These are phyloP conservation scores for Aspergillus luchuensis DNA, from an alignment of 2,329 filamentous ascomycete genomes.

Conservation along the genomic window DNA sequence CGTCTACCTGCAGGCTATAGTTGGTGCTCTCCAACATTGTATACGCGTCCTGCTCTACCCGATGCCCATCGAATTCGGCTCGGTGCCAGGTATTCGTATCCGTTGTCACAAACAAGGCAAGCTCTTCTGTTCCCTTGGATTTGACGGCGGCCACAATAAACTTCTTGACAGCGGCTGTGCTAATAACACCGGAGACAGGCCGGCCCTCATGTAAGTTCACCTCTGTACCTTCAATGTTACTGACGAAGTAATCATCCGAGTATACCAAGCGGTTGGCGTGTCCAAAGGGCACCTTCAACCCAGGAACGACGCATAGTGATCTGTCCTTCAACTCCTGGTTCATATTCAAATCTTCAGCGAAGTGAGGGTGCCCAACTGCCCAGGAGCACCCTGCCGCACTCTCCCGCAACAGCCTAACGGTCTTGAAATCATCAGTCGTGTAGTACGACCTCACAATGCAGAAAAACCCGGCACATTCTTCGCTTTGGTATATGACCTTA, in stretches of 20 bases:
- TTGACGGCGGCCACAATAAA: slow-evolving; percentile 82
- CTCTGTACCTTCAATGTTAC: slow-evolving; percentile 61
- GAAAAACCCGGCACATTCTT: slow-evolving; percentile 65
- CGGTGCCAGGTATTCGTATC: slow-evolving; percentile 87
- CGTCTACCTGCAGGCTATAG: slow-evolving; percentile 96
- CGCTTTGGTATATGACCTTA: slow-evolving; percentile 81
- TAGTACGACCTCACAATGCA: slow-evolving; percentile 69
- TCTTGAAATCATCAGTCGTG: slow-evolving; percentile 82
- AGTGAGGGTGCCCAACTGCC: slow-evolving; percentile 75
- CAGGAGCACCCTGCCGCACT: slow-evolving; percentile 79
- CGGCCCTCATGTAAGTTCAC: slow-evolving; percentile 73
- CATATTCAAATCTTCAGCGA: slow-evolving; percentile 58
- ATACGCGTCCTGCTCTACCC: slow-evolving; percentile 81
- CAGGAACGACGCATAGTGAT: slow-evolving; percentile 77
- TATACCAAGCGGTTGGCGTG: slow-evolving; percentile 77
- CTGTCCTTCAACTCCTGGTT: slow-evolving; percentile 67
- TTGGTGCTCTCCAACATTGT: slow-evolving; percentile 95
- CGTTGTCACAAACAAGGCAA: slow-evolving; percentile 85
- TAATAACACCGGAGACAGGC: slow-evolving; percentile 76
- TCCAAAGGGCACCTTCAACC: slow-evolving; percentile 68
- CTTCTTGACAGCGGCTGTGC: slow-evolving; percentile 80
- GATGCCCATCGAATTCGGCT: slow-evolving; percentile 85
- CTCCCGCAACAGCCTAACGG: slow-evolving; percentile 64
- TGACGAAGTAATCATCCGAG: slow-evolving; percentile 79
- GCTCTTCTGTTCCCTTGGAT: slow-evolving; percentile 78